Percentiles rank a stretch among this genome's conserved stretches.
These are phyloP conservation scores for Collybia nuda DNA, from an alignment of 768 basidiomycete genomes.

Conservation along the genomic window DNA sequence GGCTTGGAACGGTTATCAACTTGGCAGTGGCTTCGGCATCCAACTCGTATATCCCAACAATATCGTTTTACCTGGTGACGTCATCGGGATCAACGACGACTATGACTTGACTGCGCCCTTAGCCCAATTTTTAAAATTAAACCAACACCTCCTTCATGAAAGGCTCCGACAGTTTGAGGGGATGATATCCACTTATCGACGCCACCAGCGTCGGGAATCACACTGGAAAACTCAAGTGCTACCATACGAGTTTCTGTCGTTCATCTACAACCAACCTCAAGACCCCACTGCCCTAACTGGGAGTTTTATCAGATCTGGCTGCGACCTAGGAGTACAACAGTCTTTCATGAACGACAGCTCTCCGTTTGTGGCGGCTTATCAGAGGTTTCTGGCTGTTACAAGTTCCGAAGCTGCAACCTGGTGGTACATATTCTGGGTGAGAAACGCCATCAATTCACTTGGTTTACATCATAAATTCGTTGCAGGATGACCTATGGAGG, in stretches of 20 bases:
- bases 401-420: slow-evolving; percentile 52
- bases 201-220: slow-evolving; percentile 46
- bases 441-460: slow-evolving; percentile 11
- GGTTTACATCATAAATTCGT: not conserved
- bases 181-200: slow-evolving; percentile 50
- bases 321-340: slow-evolving; percentile 53
- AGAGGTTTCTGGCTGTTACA: slow-evolving; percentile 51
- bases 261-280: slow-evolving; percentile 58
- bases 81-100: slow-evolving; percentile 66
- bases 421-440: slow-evolving; percentile 83
- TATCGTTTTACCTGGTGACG: slow-evolving; percentile 45
- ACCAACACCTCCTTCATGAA: slow-evolving; percentile 47
- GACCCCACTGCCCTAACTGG: slow-evolving; percentile 42
- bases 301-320: slow-evolving; percentile 47
- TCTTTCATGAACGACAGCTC: slow-evolving; percentile 45
- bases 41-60: slow-evolving; percentile 54
- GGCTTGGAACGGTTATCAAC: slow-evolving; percentile 47
- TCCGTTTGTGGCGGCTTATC: slow-evolving; percentile 49
- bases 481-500: slow-evolving; percentile 74
- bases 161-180: slow-evolving; percentile 44
- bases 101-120: slow-evolving; percentile 62
- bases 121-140: slow-evolving; percentile 61
- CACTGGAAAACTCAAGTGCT: slow-evolving; percentile 52
- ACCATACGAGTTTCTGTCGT: slow-evolving; percentile 60
- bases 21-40: slow-evolving; percentile 72